phyloP scores from a whole-genome alignment of 2,329 filamentous ascomycete genomes.

The Aspergillus piperis region DNA sequence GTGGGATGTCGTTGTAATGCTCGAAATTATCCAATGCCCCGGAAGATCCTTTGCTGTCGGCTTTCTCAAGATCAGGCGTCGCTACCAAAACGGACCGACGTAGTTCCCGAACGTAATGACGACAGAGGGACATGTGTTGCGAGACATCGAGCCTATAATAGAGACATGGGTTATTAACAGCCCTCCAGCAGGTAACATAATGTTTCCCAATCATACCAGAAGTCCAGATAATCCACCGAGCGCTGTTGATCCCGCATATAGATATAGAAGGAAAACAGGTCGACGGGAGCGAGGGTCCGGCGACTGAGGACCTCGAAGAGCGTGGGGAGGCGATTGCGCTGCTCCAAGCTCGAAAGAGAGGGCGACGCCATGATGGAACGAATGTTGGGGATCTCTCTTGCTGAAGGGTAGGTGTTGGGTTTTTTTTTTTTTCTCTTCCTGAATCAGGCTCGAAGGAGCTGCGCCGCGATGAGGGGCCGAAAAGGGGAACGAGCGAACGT shows the following conservation, averaged over 20 bases:
- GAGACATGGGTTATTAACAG: conserved; percentile 14
- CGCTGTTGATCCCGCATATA: conserved; percentile 99
- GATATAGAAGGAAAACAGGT: conserved; percentile 98
- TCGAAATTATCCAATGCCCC: conserved; percentile 72
- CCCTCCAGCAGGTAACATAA: background rate
- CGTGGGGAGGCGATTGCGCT: conserved; percentile 84
- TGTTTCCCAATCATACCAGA: conserved; percentile 68
- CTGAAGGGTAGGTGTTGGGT: background rate
- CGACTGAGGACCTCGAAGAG: conserved; percentile 94
- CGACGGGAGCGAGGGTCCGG: conserved; percentile 90
- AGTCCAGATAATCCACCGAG: conserved; percentile 96
- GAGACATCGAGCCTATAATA: conserved; percentile 88
- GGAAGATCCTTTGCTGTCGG: conserved; percentile 80
- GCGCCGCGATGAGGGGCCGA: conserved; percentile 1
- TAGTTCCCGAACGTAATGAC: conserved; percentile 94
- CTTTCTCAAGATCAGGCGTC: conserved; percentile 85
- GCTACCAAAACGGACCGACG: conserved; percentile 89
- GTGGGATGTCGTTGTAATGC: conserved; percentile 62
- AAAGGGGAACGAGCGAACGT: conserved; percentile 6
- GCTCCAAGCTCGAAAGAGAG: conserved; percentile 41
- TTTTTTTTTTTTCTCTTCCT: conserved; percentile 1
- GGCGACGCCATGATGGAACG: conserved; percentile 32
- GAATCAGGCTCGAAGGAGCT: background rate
- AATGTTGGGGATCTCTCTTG: background rate
- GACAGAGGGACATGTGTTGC: conserved; percentile 94